Base-by-base conservation (phyloP, 495 filamentous ascomycete genomes). In the Xylaria telfairii region DNA sequence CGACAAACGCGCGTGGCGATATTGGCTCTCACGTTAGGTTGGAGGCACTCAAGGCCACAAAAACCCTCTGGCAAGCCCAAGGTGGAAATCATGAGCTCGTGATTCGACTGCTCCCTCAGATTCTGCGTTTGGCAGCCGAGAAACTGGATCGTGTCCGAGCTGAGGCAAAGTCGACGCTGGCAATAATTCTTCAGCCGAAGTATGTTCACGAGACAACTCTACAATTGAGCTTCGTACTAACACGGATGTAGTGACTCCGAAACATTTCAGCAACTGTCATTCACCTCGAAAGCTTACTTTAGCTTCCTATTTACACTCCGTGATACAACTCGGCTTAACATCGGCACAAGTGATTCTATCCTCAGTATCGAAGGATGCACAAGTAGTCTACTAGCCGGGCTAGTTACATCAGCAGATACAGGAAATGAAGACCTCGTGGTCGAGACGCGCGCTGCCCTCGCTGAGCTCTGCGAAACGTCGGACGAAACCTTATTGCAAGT, bases 131-230 rank as follows among this genome's bases (percentile, higher is more conserved):
- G 32, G 90, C 92, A 26, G 87, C 90, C 0, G 96, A 98, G 79
- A 97, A 96, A 77, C 85, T 98, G 5, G 96, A 99, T 76, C 92
- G 93, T 69, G 89, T 98, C 39, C 88, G 96, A 46, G 78, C 87
- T 2, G 88, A 90, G 74, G 94, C 94, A 3, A 83, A 87, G 67
- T 75, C 77, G 34, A 80, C 83, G 5, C 62, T 90, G 66, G 72
- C 77, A 32, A 65, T 83, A 70, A 65, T 79, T 65, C 51, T 83
- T 44, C 71, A 66, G 10, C 70, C 76, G 49, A 81, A 59, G 81
- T 82, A 64, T 71, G 81, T 28, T 34, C 57, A 28, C 24, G 26
- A n/a, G 53, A 37, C 39, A 26, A 21, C 21, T 34, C 15, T 30
- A 41, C 3, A 17, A 17, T 19, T 39, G 17, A 34, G 2, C 24